These are phyloP conservation scores for Aquilaria agallochum DNA, from an alignment of 441 rosid species.

Conservation along the genomic window DNA sequence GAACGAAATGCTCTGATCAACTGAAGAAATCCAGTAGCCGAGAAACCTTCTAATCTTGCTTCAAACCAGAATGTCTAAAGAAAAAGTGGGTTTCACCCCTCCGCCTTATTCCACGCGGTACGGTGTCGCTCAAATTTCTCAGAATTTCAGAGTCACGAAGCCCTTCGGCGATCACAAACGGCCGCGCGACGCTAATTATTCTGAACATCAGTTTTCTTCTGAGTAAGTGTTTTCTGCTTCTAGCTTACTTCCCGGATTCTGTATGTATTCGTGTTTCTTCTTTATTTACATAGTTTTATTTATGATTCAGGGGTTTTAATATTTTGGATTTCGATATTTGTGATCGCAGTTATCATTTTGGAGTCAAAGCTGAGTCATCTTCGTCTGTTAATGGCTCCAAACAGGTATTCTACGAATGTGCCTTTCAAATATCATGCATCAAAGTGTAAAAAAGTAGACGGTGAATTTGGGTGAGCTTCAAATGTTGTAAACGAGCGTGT, in stretches of 20 bases:
- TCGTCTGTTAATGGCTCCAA: constrained; percentile 9
- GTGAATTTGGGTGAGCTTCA: no score
- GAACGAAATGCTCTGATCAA: not conserved
- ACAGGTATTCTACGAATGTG: no score
- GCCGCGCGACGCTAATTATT: constrained; percentile 19
- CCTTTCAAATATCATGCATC: no score
- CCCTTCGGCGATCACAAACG: constrained; percentile 59
- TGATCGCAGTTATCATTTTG: constrained; percentile 30
- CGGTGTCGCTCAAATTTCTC: constrained; percentile 44
- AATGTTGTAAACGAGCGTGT: constrained; percentile 7
- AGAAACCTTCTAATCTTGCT: not conserved
- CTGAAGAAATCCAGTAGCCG: not conserved
- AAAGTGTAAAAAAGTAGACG: no score
- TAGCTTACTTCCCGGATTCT: no score
- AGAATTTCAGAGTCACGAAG: constrained; percentile 52
- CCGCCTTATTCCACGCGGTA: constrained; percentile 13
- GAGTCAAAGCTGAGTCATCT: constrained; percentile 20
- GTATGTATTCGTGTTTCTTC: no score
- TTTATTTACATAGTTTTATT: no score
- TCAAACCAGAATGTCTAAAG: constrained; percentile 24
- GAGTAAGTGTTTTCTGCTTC: constrained; percentile 14
- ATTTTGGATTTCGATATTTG: not conserved
- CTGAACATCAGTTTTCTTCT: constrained; percentile 12
- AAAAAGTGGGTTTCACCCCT: constrained; percentile 20
- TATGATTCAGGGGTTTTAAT: not conserved